Percentiles rank a stretch among this genome's conserved stretches.
Evolutionary conservation across 768 basidiomycete genomes (phyloP).

Genomic region (Rhodotorula kratochvilovae): DNA sequence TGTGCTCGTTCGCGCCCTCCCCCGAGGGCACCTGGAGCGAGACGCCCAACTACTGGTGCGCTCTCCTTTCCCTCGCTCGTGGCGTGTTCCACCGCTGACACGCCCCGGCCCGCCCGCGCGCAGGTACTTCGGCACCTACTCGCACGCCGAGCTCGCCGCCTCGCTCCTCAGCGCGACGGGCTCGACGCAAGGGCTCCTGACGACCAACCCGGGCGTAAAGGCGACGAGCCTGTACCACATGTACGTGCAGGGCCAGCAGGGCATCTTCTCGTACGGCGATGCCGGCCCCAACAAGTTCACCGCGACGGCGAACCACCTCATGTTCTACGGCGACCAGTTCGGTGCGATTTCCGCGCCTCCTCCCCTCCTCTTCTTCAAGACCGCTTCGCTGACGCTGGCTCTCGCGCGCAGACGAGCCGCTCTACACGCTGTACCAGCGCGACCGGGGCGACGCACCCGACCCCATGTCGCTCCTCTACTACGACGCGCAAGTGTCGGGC

Average conservation of each 20-base stretch:
- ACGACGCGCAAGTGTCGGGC: slow-evolving; percentile 72
- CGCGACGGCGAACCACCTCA: slow-evolving; percentile 80
- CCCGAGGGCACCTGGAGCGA: slow-evolving; percentile 88
- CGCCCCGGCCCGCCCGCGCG: neutral
- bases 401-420: slow-evolving; percentile 52
- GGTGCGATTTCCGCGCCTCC: slow-evolving; percentile 27
- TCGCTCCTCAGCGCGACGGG: slow-evolving; percentile 81
- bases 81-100: neutral
- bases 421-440: slow-evolving; percentile 82
- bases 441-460: slow-evolving; percentile 67
- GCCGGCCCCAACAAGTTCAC: slow-evolving; percentile 92
- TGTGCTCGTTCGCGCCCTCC: slow-evolving; percentile 58
- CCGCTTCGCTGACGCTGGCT: neutral
- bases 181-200: slow-evolving; percentile 67
- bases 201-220: slow-evolving; percentile 64
- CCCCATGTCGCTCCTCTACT: slow-evolving; percentile 76
- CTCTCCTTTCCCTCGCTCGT: neutral
- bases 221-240: slow-evolving; percentile 84
- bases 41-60: slow-evolving; percentile 87
- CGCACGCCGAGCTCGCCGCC: slow-evolving; percentile 74
- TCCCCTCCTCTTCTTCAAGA: neutral
- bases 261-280: slow-evolving; percentile 55
- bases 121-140: slow-evolving; percentile 44
- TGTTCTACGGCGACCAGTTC: slow-evolving; percentile 70
- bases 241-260: slow-evolving; percentile 51